Conservation (phyloP, 176 grass and related monocot genomes). For the Cymbopogon citratus region DNA sequence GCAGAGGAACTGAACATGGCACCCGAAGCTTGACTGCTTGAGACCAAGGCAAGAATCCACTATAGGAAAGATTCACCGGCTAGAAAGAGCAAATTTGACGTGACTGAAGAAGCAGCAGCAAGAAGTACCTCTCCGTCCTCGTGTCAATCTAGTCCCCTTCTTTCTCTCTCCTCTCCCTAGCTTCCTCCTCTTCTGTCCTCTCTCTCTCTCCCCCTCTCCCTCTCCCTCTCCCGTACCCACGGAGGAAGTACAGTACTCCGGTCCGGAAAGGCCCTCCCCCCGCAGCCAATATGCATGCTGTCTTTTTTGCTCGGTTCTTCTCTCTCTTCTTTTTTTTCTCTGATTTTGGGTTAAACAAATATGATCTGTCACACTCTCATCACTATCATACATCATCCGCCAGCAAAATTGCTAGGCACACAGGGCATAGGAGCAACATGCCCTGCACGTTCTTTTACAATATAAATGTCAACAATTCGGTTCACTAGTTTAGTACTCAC, state of each 20-base stretch:
- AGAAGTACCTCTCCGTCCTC: conserved; percentile 20
- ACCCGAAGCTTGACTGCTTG: background rate
- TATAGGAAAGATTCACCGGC: background rate
- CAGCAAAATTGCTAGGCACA: background rate
- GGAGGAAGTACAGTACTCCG: background rate
- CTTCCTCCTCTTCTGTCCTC: background rate
- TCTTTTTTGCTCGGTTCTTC: background rate
- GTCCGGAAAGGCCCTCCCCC: background rate
- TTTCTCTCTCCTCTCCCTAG: background rate
- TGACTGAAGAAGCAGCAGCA: background rate
- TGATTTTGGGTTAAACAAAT: conserved; percentile 1
- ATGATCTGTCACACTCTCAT: background rate
- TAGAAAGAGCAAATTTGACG: conserved; percentile 4
- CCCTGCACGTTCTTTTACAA: background rate
- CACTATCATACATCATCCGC: background rate
- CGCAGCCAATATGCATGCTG: background rate
- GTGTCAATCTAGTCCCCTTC: background rate
- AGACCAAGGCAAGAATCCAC: conserved; percentile 1
- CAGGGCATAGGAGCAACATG: background rate
- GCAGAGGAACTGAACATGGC: background rate
- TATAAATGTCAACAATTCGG: background rate
- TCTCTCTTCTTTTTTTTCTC: background rate
- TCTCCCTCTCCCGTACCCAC: background rate
- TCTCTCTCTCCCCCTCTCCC: background rate
- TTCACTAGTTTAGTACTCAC: background rate